Conservation (phyloP, 176 grass and related monocot species). For the Olyra latifolia region DNA sequence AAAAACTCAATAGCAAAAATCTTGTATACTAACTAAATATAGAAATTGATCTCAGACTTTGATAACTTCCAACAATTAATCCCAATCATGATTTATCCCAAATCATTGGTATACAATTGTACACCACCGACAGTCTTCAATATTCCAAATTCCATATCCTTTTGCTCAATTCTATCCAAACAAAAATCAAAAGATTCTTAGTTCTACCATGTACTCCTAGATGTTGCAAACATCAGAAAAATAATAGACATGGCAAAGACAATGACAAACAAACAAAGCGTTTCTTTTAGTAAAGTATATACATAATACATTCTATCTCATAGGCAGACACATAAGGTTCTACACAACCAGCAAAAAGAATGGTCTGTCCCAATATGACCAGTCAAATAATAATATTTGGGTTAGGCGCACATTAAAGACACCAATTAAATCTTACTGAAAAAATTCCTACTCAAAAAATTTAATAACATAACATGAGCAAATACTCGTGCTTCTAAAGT, state of each 20-base stretch:
- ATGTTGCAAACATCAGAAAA: not conserved
- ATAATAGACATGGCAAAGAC: not conserved
- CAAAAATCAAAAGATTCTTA: not conserved
- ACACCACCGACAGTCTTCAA: not conserved
- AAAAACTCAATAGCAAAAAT: not conserved
- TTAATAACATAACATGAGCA: not conserved
- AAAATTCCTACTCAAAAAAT: not conserved
- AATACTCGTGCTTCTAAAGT: no score
- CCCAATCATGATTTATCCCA: not conserved
- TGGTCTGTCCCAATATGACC: not conserved
- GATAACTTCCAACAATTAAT: not conserved
- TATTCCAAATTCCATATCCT: not conserved
- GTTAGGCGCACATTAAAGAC: not conserved
- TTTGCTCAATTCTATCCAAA: not conserved
- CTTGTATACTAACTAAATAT: not conserved
- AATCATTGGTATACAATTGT: not conserved
- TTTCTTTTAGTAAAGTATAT: not conserved
- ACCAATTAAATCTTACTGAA: not conserved
- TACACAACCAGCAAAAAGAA: not conserved
- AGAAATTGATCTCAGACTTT: not conserved
- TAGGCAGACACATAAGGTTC: not conserved
- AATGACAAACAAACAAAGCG: not conserved
- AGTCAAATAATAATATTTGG: not conserved
- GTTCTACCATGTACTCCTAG: not conserved
- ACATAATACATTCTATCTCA: not conserved